These are phyloP conservation scores for Thuidium tamariscinum DNA, from an alignment of 225 moss, liverwort and hornwort species.

Conservation along the genomic window DNA sequence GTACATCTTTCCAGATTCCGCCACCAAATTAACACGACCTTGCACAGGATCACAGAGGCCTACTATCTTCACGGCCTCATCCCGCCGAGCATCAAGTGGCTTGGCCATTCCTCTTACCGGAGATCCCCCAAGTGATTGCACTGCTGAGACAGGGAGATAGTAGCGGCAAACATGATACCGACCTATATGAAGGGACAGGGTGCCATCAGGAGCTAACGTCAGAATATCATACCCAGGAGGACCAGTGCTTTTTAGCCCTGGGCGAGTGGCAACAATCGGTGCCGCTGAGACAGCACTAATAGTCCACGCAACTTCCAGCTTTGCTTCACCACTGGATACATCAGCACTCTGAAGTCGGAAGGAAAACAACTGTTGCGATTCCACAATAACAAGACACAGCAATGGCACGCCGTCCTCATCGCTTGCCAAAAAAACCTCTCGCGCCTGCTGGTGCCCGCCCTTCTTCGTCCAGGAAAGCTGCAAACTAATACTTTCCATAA, in stretches of 20 bases:
- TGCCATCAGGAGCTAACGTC: constrained; percentile 62
- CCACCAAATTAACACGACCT: constrained; percentile 70
- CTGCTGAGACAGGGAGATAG: constrained; percentile 48
- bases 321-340: constrained; percentile 24
- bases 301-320: constrained; percentile 80
- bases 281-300: constrained; percentile 74
- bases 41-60: constrained; percentile 72
- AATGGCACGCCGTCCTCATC: constrained; percentile 80
- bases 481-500: constrained; percentile 57
- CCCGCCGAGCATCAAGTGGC: constrained; percentile 10
- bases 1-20: constrained; percentile 79
- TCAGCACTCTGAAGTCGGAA: constrained; percentile 46
- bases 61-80: constrained; percentile 35
- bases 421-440: constrained; percentile 79
- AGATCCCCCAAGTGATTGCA: constrained; percentile 19
- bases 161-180: constrained; percentile 75
- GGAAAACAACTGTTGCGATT: constrained; percentile 64
- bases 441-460: constrained; percentile 54
- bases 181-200: constrained; percentile 67
- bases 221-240: constrained; percentile 56
- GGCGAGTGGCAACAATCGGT: constrained; percentile 72
- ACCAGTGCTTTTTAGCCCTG: constrained; percentile 38
- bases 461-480: constrained; percentile 77
- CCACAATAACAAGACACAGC: constrained; percentile 66
- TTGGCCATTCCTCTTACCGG: constrained; percentile 6